Evolutionary conservation across 768 basidiomycete genomes (phyloP).

Genomic region (Hemileccinum impolitum): DNA sequence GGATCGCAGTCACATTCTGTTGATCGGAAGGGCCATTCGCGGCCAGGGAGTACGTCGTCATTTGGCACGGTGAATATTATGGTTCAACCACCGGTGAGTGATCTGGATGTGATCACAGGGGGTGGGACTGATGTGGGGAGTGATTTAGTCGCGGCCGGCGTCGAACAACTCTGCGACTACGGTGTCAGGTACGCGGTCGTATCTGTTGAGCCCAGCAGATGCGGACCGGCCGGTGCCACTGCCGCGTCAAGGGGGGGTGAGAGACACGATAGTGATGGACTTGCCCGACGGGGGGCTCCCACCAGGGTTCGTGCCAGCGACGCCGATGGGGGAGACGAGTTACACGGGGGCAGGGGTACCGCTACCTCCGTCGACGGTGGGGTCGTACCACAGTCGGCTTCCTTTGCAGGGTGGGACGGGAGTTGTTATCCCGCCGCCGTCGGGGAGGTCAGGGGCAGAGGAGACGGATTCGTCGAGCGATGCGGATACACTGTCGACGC

Average conservation of each 20-base stretch:
- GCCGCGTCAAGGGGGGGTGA: conserved; percentile 14
- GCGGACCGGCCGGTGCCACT: conserved; percentile 37
- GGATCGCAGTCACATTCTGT: conserved; percentile 22
- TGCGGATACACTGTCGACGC: conserved; percentile 35
- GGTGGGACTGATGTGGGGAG: conserved; percentile 4
- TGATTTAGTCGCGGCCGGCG: conserved; percentile 37
- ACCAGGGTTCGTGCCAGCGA: conserved; percentile 35
- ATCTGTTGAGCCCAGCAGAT: conserved; percentile 39
- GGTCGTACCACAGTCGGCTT: conserved; percentile 24
- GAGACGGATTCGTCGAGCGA: conserved; percentile 34
- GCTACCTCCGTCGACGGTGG: conserved; percentile 29
- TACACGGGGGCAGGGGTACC: conserved; percentile 30
- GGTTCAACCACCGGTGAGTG: conserved; percentile 31
- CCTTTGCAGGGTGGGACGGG: conserved; percentile 11
- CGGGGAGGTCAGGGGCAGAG: conserved; percentile 6
- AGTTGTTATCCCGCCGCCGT: conserved; percentile 30
- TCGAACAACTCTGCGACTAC: conserved; percentile 33
- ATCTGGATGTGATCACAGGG: not conserved
- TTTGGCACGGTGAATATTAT: conserved; percentile 32
- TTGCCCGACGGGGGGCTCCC: conserved; percentile 31
- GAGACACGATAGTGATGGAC: conserved; percentile 22
- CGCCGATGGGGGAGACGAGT: conserved; percentile 11
- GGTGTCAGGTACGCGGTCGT: conserved; percentile 20
- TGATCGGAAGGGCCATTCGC: conserved; percentile 19
- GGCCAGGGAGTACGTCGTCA: conserved; percentile 30